Evolutionary conservation across 148 eudicot genomes (phyloP), one percentile per base, ranked within the genome.

Genomic region (Cornus suecica): DNA sequence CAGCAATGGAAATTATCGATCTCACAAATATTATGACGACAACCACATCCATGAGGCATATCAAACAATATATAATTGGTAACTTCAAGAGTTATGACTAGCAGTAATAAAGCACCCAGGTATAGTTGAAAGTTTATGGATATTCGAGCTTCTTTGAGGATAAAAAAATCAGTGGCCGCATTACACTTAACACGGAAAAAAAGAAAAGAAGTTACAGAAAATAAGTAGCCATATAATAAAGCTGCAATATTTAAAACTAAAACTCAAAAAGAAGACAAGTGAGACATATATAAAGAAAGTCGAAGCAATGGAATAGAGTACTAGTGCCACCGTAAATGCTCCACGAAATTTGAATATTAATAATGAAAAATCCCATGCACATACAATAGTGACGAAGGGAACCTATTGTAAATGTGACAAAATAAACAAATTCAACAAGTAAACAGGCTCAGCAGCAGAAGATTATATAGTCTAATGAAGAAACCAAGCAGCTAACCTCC

Each of bases 401-500:
- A 6, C 42, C 42, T 37, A 37, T 6, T 32, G 9, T 37, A 37
- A 37, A 37, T 37, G 9, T 37, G 34, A 37, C 42, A 37, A 0
- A 37, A 37, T 37, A 37, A 56, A 66, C 61, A 66, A 10, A 54
- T 3, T 32, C 64, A 41, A 63, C 27, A 52, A 76, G 54, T 25
- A 45, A 34, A 60, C 42, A 37, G 8, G 42, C 42, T 37, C 13
- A 23, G 64, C 29, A 70, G 28, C 37, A 30, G 34, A n/a, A n/a
- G n/a, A 41, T 27, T 11, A 70, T 20, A 9, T 24, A 23, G 62
- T 64, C 26, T 64, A 13, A 60, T 15, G 68, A 72, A 73, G 24
- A 28, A 77, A 68, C 31, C 16, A 72, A 22, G 75, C 58, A 69
- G 69, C 26, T 42, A 79, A 95, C 99, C 99, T 92, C 99, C 99